Base-by-base conservation (phyloP, 257 asterid genomes). In the Handroanthus guayacan region DNA sequence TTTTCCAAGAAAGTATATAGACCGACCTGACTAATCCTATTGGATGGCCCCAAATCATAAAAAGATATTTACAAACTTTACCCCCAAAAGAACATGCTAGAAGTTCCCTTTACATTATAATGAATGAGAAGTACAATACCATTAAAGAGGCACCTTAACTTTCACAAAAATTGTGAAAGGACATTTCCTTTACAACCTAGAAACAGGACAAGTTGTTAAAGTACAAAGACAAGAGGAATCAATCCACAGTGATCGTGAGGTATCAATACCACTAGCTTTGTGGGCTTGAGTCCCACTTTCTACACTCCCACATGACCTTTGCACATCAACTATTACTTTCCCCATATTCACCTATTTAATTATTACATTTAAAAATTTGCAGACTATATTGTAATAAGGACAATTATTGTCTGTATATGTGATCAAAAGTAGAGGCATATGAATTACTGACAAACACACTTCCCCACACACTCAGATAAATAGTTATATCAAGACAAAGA, bases 201-300 rank as follows among this genome's bases (percentile, higher is more conserved):
- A 82, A 69, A 69, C 8, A 81, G 65, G 71, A 71, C 72, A 67
- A 74, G 52, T 62, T 74, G 51, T 62, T 58, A 43, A 41, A 41
- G 18, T 14, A 54, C 34, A 47, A 54, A 57, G 85, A 82, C 82
- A 84, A 77, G 69, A 64, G 72, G 63, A 67, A 5, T 67, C 80
- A 72, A 72, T 72, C 50, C 67, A 20, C 58, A 31, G 37, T 74
- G 86, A 86, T 74, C 47, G 82, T 80, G 88, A 84, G 62, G 44
- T 82, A 61, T 80, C 87, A 80, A 31, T 72, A 79, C 81, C 84
- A 86, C 86, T 77, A 58, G 79, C 56, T 77, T 48, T 51, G 51
- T 73, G 84, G 73, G 74, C 54, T 66, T 16, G 68, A 83, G 77
- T 75, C 86, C 87, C 83, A 76, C 80, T 50, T 67, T 58, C 50